phyloP scores from a whole-genome alignment of 495 filamentous ascomycete species.

The Tuber umbilicatum region DNA sequence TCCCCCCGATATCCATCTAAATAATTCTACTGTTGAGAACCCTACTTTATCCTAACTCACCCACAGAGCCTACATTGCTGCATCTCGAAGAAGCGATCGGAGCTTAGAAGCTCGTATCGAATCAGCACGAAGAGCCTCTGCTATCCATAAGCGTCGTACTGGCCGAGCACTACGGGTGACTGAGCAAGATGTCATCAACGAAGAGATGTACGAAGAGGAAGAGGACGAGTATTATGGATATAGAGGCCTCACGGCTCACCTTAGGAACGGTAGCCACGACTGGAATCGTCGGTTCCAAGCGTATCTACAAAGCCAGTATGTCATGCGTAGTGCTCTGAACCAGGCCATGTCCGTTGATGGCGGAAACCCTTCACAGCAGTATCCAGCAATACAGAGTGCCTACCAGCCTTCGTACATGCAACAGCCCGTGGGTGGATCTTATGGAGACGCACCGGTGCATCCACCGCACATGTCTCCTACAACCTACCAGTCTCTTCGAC shows the following conservation, averaged over 20 bases:
- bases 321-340: slow-evolving; percentile 52
- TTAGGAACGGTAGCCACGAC: slow-evolving; percentile 51
- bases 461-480: slow-evolving; percentile 20
- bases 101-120: slow-evolving; percentile 84
- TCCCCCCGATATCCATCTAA: slow-evolving; percentile 6
- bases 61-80: slow-evolving; percentile 81
- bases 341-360: slow-evolving; percentile 38
- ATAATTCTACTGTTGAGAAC: neutral
- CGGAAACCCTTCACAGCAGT: slow-evolving; percentile 48
- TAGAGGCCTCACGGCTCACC: slow-evolving; percentile 51
- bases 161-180: slow-evolving; percentile 77
- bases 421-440: slow-evolving; percentile 19
- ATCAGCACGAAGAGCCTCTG: slow-evolving; percentile 78
- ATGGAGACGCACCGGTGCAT: slow-evolving; percentile 13
- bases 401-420: slow-evolving; percentile 27
- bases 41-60: slow-evolving; percentile 19
- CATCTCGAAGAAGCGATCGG: slow-evolving; percentile 82
- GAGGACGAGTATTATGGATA: slow-evolving; percentile 60
- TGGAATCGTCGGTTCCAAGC: slow-evolving; percentile 55
- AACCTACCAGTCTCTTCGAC: slow-evolving; percentile 40
- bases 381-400: slow-evolving; percentile 47
- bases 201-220: slow-evolving; percentile 97
- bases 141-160: slow-evolving; percentile 83
- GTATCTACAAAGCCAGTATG: slow-evolving; percentile 55
- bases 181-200: slow-evolving; percentile 79